Base-by-base conservation (phyloP, 768 basidiomycete genomes). In the Termitomyces sp. region DNA sequence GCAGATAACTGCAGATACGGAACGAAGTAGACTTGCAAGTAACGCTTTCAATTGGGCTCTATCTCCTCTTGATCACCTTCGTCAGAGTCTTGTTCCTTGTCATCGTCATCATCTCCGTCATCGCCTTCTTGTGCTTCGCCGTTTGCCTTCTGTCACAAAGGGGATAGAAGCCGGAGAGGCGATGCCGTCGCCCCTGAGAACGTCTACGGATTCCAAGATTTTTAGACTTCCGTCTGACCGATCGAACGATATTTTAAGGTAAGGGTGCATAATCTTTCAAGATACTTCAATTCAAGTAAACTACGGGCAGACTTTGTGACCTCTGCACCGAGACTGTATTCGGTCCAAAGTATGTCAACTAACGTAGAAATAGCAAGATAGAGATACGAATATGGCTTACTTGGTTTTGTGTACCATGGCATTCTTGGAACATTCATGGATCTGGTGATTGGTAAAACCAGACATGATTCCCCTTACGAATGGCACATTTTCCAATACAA, bases 161-260 rank as follows among this genome's bases (percentile, higher is more conserved):
- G 37, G 31, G 12, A 18, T 16, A 16, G 53, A 34, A 33, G 52
- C 16, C 1, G 50, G 41, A 50, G 63, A 57, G 18, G 58, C 50
- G 6, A 63, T 58, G 15, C 60, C 60, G 13, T 58, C 46, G 2
- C 60, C 63, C 24, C 55, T 51, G 1, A 63, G 51, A 42, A 63
- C 18, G 15, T 63, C 63, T 63, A 41, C 18, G 24, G 15, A 55
- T 45, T 2, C 15, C 8, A 41, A n/a, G 11, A 22, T 47, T 55
- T 45, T 55, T 34, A 46, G 20, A 22, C 15, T 20, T 34, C 12
- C 20, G 9, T 45, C 64, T 47, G 30, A 65, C 68, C 66, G 4
- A 68, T 58, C 5, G 68, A 63, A 53, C 67, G 55, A 54, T 60
- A 55, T 58, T 62, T 47, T 51, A 59, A 61, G 61, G 58, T 65